phyloP scores from a whole-genome alignment of 768 basidiomycete genomes.

The Rhodotorula graminis region DNA sequence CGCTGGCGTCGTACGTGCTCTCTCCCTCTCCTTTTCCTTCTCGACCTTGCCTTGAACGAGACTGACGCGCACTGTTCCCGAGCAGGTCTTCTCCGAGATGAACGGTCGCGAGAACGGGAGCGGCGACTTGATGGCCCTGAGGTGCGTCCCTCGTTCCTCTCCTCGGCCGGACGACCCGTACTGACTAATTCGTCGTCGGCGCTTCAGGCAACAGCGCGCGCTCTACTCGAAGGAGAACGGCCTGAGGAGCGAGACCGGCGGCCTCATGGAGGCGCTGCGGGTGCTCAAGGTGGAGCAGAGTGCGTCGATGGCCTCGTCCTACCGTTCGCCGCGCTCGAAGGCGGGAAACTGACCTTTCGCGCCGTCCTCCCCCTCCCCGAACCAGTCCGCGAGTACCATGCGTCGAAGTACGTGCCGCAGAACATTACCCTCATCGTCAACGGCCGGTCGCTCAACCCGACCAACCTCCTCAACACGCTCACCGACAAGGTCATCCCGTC shows the following conservation, averaged over 20 bases:
- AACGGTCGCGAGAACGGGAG: slow-evolving; percentile 91
- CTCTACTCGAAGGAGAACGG: slow-evolving; percentile 75
- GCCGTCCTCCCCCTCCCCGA: not conserved
- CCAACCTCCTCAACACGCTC: slow-evolving; percentile 71
- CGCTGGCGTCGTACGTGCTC: slow-evolving; percentile 62
- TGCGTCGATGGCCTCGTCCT: slow-evolving; percentile 48
- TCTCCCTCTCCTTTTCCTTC: not conserved
- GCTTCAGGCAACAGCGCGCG: slow-evolving; percentile 65
- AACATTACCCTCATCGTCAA: slow-evolving; percentile 83
- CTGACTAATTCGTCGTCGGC: not conserved
- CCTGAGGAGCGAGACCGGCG: slow-evolving; percentile 94
- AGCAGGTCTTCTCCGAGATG: slow-evolving; percentile 71
- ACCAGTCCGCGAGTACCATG: slow-evolving; percentile 81
- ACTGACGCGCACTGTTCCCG: not conserved
- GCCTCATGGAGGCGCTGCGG: slow-evolving; percentile 84
- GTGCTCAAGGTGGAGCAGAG: slow-evolving; percentile 82
- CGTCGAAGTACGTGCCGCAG: slow-evolving; percentile 84
- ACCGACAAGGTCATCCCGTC: slow-evolving; percentile 77
- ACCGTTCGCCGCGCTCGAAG: not conserved
- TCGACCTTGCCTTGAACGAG: not conserved
- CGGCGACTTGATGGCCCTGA: slow-evolving; percentile 79
- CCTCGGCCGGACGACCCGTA: no score
- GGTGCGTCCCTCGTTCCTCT: slow-evolving; percentile 52
- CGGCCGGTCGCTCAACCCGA: slow-evolving; percentile 70
- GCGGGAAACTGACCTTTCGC: not conserved